Evolutionary conservation across 805 yeast genomes (phyloP).

Genomic region (Zygosaccharomyces bisporus): DNA sequence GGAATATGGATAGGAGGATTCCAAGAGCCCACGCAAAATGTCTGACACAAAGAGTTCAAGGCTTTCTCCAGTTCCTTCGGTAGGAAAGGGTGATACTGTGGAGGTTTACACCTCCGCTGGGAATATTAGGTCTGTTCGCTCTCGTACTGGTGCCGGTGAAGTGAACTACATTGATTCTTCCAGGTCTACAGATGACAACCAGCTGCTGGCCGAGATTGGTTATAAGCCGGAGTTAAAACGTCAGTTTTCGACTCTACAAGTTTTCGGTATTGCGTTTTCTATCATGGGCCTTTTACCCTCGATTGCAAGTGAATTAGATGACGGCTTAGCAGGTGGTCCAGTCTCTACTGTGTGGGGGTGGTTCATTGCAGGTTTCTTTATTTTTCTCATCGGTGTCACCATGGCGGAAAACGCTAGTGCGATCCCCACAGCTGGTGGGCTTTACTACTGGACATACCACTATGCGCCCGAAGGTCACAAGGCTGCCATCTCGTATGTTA

Average conservation of each 20-base stretch:
- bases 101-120: constrained; percentile 9
- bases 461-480: constrained; percentile 50
- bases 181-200: constrained; percentile 26
- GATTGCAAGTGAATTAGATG: constrained; percentile 47
- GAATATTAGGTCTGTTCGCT: constrained; percentile 10
- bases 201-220: constrained; percentile 50
- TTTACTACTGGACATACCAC: constrained; percentile 56
- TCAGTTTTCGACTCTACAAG: constrained; percentile 57
- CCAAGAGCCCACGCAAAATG: not conserved
- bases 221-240: constrained; percentile 68
- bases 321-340: constrained; percentile 54
- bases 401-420: constrained; percentile 59
- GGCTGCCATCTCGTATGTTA: constrained; percentile 49
- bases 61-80: constrained; percentile 10
- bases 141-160: constrained; percentile 16
- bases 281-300: constrained; percentile 62
- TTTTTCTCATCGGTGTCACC: constrained; percentile 48
- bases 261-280: constrained; percentile 67
- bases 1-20: not conserved
- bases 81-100: constrained; percentile 10
- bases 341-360: constrained; percentile 65
- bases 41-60: constrained; percentile 2
- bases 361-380: constrained; percentile 47
- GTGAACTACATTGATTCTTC: constrained; percentile 28
- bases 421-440: constrained; percentile 65